Conservation (phyloP, 2,329 filamentous ascomycete genomes). For the Alternaria postmessia region DNA sequence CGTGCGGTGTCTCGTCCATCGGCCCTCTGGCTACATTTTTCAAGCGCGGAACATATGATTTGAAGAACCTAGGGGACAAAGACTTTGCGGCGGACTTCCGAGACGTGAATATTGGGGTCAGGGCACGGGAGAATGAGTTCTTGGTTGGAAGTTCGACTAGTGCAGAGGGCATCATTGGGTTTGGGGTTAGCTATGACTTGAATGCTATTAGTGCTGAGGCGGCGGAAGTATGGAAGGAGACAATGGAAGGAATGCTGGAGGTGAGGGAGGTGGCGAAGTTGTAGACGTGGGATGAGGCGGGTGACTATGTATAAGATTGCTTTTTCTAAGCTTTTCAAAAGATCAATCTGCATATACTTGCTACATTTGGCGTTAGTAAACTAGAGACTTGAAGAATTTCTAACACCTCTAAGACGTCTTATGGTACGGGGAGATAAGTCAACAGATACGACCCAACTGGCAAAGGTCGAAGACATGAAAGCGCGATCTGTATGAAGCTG, state of each 20-base stretch:
- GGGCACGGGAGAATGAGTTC: conserved; percentile 58
- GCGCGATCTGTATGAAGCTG: not conserved
- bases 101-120: conserved; percentile 49
- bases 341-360: not conserved
- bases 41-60: conserved; percentile 33
- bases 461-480: not conserved
- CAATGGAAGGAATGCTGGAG: conserved; percentile 45
- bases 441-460: not conserved
- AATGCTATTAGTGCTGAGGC: conserved; percentile 45
- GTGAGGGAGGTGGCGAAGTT: conserved; percentile 22
- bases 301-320: not conserved
- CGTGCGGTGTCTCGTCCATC: conserved; percentile 56
- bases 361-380: not conserved
- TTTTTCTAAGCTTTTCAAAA: not conserved
- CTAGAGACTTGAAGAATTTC: not conserved
- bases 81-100: conserved; percentile 54
- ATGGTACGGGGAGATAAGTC: not conserved
- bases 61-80: conserved; percentile 33
- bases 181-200: conserved; percentile 54
- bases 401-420: not conserved
- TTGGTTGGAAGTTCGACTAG: conserved; percentile 54
- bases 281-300: not conserved
- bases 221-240: conserved; percentile 43
- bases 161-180: conserved; percentile 46
- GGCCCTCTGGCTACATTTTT: conserved; percentile 50